Evolutionary conservation across 371 early-diverging fungal genomes (phyloP).

Genomic region (Phascolomyces articulosus): DNA sequence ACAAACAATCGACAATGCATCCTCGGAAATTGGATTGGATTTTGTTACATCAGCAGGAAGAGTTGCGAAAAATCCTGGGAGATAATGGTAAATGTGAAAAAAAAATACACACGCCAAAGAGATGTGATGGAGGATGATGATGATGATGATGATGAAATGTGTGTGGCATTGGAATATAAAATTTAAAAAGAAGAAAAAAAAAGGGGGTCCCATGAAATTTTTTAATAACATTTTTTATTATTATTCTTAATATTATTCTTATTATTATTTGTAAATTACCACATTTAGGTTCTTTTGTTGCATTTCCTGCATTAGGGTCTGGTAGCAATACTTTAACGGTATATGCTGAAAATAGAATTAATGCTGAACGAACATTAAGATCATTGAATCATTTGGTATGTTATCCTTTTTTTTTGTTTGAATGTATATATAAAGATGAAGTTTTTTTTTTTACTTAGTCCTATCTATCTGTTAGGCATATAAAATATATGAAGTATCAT

Average conservation of each 20-base stretch:
- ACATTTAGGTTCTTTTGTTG: slow-evolving; percentile 46
- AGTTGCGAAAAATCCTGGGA: slow-evolving; percentile 68
- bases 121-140: too few species aligned
- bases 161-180: too few species aligned
- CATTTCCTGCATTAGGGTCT: slow-evolving; percentile 69
- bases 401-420: not conserved
- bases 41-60: slow-evolving; percentile 60
- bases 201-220: not conserved
- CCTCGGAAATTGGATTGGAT: slow-evolving; percentile 83
- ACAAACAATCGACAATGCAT: slow-evolving; percentile 44
- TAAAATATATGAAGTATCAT: slow-evolving; percentile 13
- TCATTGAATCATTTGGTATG: slow-evolving; percentile 69
- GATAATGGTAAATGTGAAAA: slow-evolving; percentile 62
- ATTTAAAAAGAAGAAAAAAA: not conserved
- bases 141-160: too few species aligned
- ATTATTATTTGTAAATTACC: not conserved
- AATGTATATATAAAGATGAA: not conserved
- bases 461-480: not conserved
- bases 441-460: not conserved
- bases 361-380: slow-evolving; percentile 72
- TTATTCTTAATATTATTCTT: not conserved
- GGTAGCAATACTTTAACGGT: slow-evolving; percentile 54
- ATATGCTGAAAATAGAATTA: slow-evolving; percentile 69
- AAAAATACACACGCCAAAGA: too few species aligned
- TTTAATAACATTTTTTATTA: too few species aligned